These are phyloP conservation scores for Globomyces sp. DNA, from an alignment of 371 early-diverging fungal species.

Conservation along the genomic window DNA sequence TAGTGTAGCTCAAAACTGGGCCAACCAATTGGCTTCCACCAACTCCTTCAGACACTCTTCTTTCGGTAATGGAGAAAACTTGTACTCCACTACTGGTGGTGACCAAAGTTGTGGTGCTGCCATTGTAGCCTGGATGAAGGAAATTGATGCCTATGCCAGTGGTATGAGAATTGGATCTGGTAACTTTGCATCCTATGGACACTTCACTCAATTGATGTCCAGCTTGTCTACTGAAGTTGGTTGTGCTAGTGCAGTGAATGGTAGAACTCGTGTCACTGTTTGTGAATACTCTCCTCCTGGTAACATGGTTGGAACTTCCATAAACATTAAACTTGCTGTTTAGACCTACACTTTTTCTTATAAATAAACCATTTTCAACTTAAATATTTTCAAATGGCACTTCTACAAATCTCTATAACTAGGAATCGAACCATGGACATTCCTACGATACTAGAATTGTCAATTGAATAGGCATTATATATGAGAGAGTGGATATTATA, in stretches of 20 bases:
- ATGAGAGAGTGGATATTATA: too few species aligned
- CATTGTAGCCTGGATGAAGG: constrained; percentile 6
- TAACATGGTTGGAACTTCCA: background rate
- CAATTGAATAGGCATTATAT: too few species aligned
- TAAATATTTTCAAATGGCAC: too few species aligned
- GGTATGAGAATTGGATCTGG: constrained; percentile 12
- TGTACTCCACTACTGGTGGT: constrained; percentile 6
- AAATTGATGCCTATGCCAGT: constrained; percentile 2
- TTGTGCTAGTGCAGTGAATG: constrained; percentile 4
- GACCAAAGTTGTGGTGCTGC: constrained; percentile 1
- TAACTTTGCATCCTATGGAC: constrained; percentile 16
- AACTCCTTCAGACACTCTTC: constrained; percentile 10
- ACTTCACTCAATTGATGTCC: constrained; percentile 18
- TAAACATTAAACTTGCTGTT: too few species aligned
- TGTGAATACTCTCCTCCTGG: constrained; percentile 21
- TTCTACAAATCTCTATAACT: too few species aligned
- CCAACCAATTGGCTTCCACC: constrained; percentile 2
- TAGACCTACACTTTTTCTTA: too few species aligned
- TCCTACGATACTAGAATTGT: too few species aligned
- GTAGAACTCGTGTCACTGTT: background rate
- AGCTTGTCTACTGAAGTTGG: constrained; percentile 11
- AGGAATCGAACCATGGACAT: too few species aligned
- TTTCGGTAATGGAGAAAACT: constrained; percentile 7
- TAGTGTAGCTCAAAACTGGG: constrained; percentile 7
- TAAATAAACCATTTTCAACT: too few species aligned